Evolutionary conservation across 2,329 filamentous ascomycete species (phyloP).

Genomic region (Camptophora hylomeconis): DNA sequence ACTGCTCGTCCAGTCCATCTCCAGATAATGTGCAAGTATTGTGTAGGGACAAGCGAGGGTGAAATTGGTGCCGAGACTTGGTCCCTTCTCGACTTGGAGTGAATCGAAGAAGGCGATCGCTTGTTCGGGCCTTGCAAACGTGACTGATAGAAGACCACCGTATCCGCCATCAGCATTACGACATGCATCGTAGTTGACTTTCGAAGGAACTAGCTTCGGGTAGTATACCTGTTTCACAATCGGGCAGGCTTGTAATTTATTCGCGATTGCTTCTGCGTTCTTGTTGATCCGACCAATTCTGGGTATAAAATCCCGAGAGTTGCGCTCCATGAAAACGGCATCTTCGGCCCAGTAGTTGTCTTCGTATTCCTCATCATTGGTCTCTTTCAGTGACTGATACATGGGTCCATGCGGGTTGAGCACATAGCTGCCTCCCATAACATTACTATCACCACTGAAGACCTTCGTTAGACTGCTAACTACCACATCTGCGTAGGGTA

Average conservation of each 20-base stretch:
- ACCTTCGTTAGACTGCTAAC: conserved; percentile 94
- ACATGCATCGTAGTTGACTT: conserved; percentile 64
- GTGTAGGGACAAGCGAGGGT: conserved; percentile 85
- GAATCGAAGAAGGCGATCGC: conserved; percentile 75
- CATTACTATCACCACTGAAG: conserved; percentile 94
- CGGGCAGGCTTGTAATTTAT: conserved; percentile 49
- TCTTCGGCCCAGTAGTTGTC: conserved; percentile 94
- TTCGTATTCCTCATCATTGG: conserved; percentile 57
- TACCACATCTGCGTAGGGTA: conserved; percentile 79
- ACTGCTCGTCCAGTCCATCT: conserved; percentile 72
- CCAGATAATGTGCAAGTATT: conserved; percentile 77
- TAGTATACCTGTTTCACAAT: conserved; percentile 72
- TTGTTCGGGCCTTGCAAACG: conserved; percentile 56
- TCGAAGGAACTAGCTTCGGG: conserved; percentile 63
- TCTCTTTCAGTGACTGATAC: conserved; percentile 55
- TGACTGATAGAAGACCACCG: conserved; percentile 75
- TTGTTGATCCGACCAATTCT: conserved; percentile 73
- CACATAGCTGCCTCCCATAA: conserved; percentile 76
- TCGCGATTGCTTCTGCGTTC: conserved; percentile 74
- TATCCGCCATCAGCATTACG: conserved; percentile 66
- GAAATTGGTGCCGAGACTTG: conserved; percentile 92
- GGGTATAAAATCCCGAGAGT: conserved; percentile 79
- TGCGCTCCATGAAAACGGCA: conserved; percentile 85
- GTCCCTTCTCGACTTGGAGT: conserved; percentile 80
- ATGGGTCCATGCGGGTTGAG: conserved; percentile 51